phyloP scores from a whole-genome alignment of 83 land plant species.

The Diphasiastrum complanatum region DNA sequence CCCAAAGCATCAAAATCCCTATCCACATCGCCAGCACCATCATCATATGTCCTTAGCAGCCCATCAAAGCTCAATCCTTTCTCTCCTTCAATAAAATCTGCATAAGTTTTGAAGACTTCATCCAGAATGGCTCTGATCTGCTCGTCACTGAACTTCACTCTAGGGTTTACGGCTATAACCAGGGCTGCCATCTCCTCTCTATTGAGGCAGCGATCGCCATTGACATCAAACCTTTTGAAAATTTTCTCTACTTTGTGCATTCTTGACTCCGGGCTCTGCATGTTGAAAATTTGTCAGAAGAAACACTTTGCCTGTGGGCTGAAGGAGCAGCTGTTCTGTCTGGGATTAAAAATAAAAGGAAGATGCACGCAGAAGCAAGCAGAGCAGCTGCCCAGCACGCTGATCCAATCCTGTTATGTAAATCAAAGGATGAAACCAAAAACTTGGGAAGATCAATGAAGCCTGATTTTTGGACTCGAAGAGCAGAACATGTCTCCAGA shows the following conservation, averaged over 20 bases:
- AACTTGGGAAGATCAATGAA: too few species aligned
- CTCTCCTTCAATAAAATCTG: slow-evolving; percentile 68
- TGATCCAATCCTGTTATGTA: too few species aligned
- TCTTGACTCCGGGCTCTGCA: too few species aligned
- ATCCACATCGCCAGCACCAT: slow-evolving; percentile 99
- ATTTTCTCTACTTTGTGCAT: slow-evolving; percentile 81
- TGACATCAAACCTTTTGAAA: slow-evolving; percentile 73
- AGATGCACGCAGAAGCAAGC: too few species aligned
- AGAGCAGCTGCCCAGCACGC: too few species aligned
- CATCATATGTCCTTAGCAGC: slow-evolving; percentile 82
- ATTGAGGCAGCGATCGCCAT: slow-evolving; percentile 75
- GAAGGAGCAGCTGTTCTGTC: too few species aligned
- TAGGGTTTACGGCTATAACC: slow-evolving; percentile 90
- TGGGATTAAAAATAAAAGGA: too few species aligned
- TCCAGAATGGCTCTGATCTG: slow-evolving; percentile 92
- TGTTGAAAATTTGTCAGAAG: too few species aligned
- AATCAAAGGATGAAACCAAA: too few species aligned
- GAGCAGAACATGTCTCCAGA: too few species aligned
- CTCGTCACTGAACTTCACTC: slow-evolving; percentile 87
- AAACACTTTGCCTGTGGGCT: too few species aligned
- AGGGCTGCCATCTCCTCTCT: slow-evolving; percentile 87
- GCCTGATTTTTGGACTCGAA: too few species aligned
- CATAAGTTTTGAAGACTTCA: slow-evolving; percentile 90
- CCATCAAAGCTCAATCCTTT: slow-evolving; percentile 76
- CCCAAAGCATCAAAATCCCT: slow-evolving; percentile 93